Evolutionary conservation across 2,329 filamentous ascomycete genomes (phyloP).

Genomic region (Penicillium sp.): DNA sequence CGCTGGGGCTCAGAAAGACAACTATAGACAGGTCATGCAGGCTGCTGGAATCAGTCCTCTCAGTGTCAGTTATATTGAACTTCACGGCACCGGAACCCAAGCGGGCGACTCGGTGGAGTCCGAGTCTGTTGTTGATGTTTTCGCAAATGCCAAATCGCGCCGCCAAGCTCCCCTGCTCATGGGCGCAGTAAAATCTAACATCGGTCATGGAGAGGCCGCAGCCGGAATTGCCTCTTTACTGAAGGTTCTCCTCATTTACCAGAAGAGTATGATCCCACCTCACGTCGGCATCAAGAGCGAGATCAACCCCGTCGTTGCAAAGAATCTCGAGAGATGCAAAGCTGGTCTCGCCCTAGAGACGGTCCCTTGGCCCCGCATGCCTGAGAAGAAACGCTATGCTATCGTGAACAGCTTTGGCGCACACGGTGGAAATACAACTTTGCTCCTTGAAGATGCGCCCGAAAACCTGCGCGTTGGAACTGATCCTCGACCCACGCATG

Average conservation of each 20-base stretch:
- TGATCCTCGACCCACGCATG: slow-evolving; percentile 59
- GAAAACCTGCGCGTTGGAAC: slow-evolving; percentile 4
- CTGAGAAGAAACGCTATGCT: too few relatives aligned
- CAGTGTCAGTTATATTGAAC: slow-evolving; percentile 44
- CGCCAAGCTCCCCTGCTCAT: slow-evolving; percentile 29
- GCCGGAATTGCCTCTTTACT: slow-evolving; percentile 50
- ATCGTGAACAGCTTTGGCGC: slow-evolving; percentile 65
- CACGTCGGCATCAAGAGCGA: slow-evolving; percentile 67
- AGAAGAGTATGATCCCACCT: slow-evolving; percentile 66
- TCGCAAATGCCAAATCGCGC: slow-evolving; percentile 27
- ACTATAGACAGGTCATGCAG: slow-evolving; percentile 43
- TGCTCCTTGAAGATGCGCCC: slow-evolving; percentile 22
- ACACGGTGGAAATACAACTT: slow-evolving; percentile 57
- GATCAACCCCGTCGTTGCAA: too few relatives aligned
- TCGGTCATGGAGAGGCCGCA: slow-evolving; percentile 50
- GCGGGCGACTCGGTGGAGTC: slow-evolving; percentile 44
- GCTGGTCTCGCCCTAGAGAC: too few relatives aligned
- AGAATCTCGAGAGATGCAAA: too few relatives aligned
- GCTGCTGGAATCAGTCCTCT: slow-evolving; percentile 43
- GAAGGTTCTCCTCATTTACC: slow-evolving; percentile 68
- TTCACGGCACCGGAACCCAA: slow-evolving; percentile 49
- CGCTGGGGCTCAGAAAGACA: slow-evolving; percentile 41
- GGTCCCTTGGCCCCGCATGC: too few relatives aligned
- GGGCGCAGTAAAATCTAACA: slow-evolving; percentile 40
- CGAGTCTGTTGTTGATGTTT: slow-evolving; percentile 40